phyloP scores from a whole-genome alignment of 208 protist species.

The Acanthamoeba healyi region DNA sequence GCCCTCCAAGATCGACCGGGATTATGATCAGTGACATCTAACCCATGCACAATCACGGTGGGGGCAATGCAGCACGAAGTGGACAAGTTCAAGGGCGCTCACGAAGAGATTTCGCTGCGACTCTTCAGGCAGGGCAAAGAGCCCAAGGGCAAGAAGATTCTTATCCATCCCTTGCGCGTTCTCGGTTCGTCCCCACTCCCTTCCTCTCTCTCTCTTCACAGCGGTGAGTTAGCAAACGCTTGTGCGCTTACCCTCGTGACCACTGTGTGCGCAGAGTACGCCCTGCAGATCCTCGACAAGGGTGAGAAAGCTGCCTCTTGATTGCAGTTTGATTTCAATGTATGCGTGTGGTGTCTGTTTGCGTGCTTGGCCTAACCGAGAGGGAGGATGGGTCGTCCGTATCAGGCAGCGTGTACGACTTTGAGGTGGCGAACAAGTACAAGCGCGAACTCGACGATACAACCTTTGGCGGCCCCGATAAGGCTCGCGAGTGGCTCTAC shows the following conservation, averaged over 20 bases:
- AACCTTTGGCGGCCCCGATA: not conserved
- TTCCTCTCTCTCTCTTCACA: too few relatives aligned
- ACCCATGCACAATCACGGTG: too few relatives aligned
- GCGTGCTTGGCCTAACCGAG: too few relatives aligned
- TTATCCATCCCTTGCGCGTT: constrained; percentile 8
- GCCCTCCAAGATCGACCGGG: too few relatives aligned
- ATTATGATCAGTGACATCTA: too few relatives aligned
- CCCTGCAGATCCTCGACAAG: constrained; percentile 2
- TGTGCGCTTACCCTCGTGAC: too few relatives aligned
- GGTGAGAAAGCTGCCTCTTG: not conserved
- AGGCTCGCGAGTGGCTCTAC: constrained; percentile 18
- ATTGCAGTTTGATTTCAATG: not conserved
- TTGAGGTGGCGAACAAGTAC: constrained; percentile 10
- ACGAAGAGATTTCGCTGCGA: constrained; percentile 11
- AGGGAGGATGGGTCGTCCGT: too few relatives aligned
- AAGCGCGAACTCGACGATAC: not conserved
- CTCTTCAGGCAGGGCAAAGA: constrained; percentile 8
- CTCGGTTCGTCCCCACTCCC: not conserved
- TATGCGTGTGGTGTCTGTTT: too few relatives aligned
- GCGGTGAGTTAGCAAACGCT: too few relatives aligned
- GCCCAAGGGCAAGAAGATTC: constrained; percentile 35
- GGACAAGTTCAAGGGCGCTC: constrained; percentile 21
- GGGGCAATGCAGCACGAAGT: not conserved
- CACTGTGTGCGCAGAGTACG: not conserved
- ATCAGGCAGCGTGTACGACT: not conserved